These are phyloP conservation scores for Grosmannia huntii DNA, from an alignment of 2,329 filamentous ascomycete genomes.

Conservation along the genomic window DNA sequence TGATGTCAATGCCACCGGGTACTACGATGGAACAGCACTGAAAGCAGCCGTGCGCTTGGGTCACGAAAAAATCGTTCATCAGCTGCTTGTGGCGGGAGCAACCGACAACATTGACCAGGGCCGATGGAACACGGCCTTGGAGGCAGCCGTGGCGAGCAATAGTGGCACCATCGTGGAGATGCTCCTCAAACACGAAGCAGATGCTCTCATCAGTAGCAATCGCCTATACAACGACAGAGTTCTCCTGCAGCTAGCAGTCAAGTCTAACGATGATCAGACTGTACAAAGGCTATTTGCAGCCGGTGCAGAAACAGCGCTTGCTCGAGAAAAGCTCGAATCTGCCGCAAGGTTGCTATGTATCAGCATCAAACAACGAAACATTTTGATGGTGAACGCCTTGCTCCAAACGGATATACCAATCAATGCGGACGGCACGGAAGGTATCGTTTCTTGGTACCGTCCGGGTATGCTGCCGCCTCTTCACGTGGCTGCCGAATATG, in stretches of 20 bases:
- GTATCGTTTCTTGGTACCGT: too few species aligned
- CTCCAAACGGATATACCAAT: neutral
- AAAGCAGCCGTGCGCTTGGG: neutral
- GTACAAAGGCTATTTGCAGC: neutral
- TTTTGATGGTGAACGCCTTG: neutral
- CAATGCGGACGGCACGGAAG: neutral
- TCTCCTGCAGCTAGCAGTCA: neutral
- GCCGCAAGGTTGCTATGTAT: neutral
- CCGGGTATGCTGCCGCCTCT: neutral
- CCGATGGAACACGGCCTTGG: neutral
- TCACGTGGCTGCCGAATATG: neutral
- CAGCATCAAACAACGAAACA: neutral
- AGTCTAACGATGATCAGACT: neutral
- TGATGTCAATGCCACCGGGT: neutral
- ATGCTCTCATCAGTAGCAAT: neutral
- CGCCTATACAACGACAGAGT: neutral
- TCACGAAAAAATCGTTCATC: neutral
- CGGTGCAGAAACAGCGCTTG: neutral
- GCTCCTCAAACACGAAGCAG: neutral
- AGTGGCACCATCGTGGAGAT: neutral
- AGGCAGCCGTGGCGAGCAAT: neutral
- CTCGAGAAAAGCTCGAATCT: neutral
- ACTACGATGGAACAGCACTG: neutral
- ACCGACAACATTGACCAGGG: neutral
- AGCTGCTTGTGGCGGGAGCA: neutral